A percentile compares a stretch with the other conserved stretches of the same genome.
Evolutionary conservation across 208 protist species (phyloP).

Genomic region (Acanthamoeba triangularis): DNA sequence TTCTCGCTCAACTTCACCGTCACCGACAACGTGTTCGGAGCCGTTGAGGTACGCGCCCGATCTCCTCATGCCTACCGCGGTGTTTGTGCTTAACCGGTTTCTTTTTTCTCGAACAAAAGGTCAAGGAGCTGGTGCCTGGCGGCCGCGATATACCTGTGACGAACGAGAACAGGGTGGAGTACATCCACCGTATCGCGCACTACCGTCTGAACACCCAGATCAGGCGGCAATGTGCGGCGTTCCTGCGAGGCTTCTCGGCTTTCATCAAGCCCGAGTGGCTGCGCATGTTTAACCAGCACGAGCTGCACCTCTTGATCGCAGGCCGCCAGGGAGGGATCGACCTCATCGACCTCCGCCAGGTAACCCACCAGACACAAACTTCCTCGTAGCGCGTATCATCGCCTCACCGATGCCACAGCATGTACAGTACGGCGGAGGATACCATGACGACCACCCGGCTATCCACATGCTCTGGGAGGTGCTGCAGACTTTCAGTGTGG

Average conservation of each 20-base stretch:
- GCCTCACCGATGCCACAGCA: slow-evolving; percentile 72
- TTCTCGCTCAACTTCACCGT: slow-evolving; percentile 73
- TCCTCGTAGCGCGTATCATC: too few species aligned
- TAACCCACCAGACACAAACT: neutral
- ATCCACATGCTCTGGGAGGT: slow-evolving; percentile 95
- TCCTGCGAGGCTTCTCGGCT: slow-evolving; percentile 91
- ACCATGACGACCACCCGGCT: slow-evolving; percentile 85
- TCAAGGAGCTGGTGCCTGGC: slow-evolving; percentile 91
- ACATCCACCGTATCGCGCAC: slow-evolving; percentile 95
- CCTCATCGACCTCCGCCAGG: slow-evolving; percentile 93
- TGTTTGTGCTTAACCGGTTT: neutral
- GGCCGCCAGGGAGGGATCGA: slow-evolving; percentile 92
- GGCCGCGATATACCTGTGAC: slow-evolving; percentile 94
- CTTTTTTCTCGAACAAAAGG: neutral
- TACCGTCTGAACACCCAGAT: slow-evolving; percentile 95
- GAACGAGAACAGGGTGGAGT: slow-evolving; percentile 93
- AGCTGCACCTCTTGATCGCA: slow-evolving; percentile 93
- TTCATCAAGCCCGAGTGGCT: slow-evolving; percentile 79
- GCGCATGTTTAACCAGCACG: slow-evolving; percentile 93
- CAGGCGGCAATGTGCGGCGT: slow-evolving; percentile 92
- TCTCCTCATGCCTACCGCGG: too few species aligned
- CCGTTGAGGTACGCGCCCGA: neutral
- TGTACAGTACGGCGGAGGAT: slow-evolving; percentile 93
- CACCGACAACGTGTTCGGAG: slow-evolving; percentile 44
- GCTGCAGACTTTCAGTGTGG: slow-evolving; percentile 86